Conservation (phyloP, 1,284 basidiomycete species). For the Tylopilus orsonianus region DNA sequence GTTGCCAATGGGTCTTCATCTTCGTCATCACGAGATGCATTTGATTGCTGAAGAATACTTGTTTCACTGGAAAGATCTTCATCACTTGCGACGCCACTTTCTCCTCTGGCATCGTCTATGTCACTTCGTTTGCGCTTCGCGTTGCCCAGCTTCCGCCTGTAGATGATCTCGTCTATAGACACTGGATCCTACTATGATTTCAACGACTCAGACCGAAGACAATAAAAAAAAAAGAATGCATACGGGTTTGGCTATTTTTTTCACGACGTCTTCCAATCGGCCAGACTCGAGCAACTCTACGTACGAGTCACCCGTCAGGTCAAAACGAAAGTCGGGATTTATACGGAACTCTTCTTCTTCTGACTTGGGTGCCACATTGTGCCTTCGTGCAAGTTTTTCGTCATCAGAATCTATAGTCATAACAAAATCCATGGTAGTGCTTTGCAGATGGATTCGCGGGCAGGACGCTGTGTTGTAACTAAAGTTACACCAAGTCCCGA, state of each 20-base stretch:
- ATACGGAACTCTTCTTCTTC: slow-evolving; percentile 61
- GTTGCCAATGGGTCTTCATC: slow-evolving; percentile 47
- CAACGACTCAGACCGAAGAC: slow-evolving; percentile 11
- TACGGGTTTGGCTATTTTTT: slow-evolving; percentile 66
- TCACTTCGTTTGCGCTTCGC: slow-evolving; percentile 60
- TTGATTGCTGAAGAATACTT: slow-evolving; percentile 38
- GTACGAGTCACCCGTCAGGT: slow-evolving; percentile 72
- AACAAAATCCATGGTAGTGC: slow-evolving; percentile 60
- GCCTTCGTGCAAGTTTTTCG: slow-evolving; percentile 43
- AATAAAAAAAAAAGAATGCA: slow-evolving; percentile 24
- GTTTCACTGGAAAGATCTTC: slow-evolving; percentile 35
- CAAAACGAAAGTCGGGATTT: slow-evolving; percentile 82
- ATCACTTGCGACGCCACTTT: slow-evolving; percentile 38
- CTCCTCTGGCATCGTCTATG: slow-evolving; percentile 39
- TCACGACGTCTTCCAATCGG: slow-evolving; percentile 53
- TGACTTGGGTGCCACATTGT: slow-evolving; percentile 19
- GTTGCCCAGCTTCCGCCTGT: slow-evolving; percentile 52
- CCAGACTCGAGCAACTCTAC: slow-evolving; percentile 46
- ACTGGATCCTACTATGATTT: slow-evolving; percentile 61
- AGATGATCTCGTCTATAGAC: slow-evolving; percentile 91
- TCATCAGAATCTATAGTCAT: slow-evolving; percentile 82
- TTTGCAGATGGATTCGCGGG: no score
- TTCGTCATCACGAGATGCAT: slow-evolving; percentile 35
- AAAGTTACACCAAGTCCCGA: no score
- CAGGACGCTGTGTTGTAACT: no score